These are phyloP conservation scores for Letharia lupina DNA, from an alignment of 495 filamentous ascomycete genomes.

Conservation along the genomic window DNA sequence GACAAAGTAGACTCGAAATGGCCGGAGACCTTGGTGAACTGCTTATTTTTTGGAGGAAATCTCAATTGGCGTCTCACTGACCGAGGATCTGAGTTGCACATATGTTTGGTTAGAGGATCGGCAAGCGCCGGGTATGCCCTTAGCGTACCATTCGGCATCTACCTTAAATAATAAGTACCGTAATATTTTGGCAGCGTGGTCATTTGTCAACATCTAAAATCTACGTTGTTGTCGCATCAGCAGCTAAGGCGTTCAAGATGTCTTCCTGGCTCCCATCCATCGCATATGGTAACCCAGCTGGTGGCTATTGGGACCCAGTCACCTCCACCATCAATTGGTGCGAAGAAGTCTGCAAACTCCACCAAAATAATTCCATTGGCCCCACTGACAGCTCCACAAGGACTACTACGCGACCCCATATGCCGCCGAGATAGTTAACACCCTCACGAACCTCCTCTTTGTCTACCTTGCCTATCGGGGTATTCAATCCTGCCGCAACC, in stretches of 20 bases:
- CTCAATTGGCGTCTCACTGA: not conserved
- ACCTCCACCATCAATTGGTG: constrained; percentile 92
- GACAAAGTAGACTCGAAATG: not conserved
- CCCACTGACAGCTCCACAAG: constrained; percentile 26
- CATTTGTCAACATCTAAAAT: not conserved
- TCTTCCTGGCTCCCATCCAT: constrained; percentile 43
- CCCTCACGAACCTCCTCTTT: constrained; percentile 75
- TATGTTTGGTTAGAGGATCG: not conserved
- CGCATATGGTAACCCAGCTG: constrained; percentile 54
- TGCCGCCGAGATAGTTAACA: constrained; percentile 59
- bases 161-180: not conserved
- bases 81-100: not conserved
- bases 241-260: constrained; percentile 17
- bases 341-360: constrained; percentile 57
- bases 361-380: not conserved
- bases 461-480: constrained; percentile 65
- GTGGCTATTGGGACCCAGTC: constrained; percentile 76
- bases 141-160: not conserved
- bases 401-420: constrained; percentile 56
- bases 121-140: not conserved
- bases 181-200: not conserved
- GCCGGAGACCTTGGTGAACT: not conserved
- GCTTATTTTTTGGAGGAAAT: not conserved
- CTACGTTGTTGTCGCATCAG: too few species aligned
- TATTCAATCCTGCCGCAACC: constrained; percentile 56